Percentiles rank a stretch among this genome's conserved stretches.
Evolutionary conservation across 2,329 filamentous ascomycete genomes (phyloP).

Genomic region (Trichoderma simmonsii): DNA sequence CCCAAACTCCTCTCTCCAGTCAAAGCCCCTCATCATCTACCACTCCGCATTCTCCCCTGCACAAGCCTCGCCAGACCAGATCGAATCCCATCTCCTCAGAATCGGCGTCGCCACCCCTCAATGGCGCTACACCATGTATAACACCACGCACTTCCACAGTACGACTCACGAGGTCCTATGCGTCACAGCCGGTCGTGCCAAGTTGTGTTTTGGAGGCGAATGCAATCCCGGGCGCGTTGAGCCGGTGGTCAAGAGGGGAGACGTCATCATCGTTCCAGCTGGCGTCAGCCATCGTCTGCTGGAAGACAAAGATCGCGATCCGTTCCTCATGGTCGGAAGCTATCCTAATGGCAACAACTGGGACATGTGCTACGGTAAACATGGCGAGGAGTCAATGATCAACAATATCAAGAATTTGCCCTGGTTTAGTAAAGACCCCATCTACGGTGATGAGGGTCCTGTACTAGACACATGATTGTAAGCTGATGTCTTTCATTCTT

Average conservation of each 20-base stretch:
- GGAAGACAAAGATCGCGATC: constrained; percentile 47
- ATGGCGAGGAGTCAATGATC: not conserved
- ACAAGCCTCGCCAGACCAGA: not conserved
- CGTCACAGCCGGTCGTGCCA: constrained; percentile 55
- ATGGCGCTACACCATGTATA: constrained; percentile 69
- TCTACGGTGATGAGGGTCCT: constrained; percentile 7
- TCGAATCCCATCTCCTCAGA: constrained; percentile 4
- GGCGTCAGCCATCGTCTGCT: constrained; percentile 63
- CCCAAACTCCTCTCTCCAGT: constrained; percentile 6
- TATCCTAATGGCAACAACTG: constrained; percentile 59
- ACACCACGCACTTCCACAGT: constrained; percentile 63
- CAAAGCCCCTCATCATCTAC: constrained; percentile 15
- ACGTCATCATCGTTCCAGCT: constrained; percentile 63
- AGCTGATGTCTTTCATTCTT: not conserved
- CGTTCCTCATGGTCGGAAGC: constrained; percentile 57
- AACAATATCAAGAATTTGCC: not conserved
- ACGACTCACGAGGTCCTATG: constrained; percentile 65
- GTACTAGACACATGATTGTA: not conserved
- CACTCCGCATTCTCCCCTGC: not conserved
- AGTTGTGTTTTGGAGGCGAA: constrained; percentile 60
- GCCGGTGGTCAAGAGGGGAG: constrained; percentile 52
- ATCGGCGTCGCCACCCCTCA: constrained; percentile 53
- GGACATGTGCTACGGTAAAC: constrained; percentile 53
- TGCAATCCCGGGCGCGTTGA: constrained; percentile 52
- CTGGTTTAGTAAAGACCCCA: constrained; percentile 5